Evolutionary conservation across 257 asterid species (phyloP).

Genomic region (Plantago elongata): DNA sequence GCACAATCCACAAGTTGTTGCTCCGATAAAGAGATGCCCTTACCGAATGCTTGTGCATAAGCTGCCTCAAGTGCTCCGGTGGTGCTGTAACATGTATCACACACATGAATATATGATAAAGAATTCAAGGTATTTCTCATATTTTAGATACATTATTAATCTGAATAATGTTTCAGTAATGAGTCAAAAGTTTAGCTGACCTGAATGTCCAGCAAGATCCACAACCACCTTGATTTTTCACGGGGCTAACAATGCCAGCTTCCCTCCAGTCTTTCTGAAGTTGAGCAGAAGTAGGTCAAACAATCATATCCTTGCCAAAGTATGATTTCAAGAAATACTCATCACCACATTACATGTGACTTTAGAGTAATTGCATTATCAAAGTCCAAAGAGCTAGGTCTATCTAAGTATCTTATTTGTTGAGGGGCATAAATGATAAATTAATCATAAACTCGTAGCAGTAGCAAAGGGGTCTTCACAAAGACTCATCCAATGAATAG

Average conservation of each 20-base stretch:
- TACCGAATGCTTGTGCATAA: constrained; percentile 76
- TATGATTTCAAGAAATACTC: background rate
- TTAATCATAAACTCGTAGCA: background rate
- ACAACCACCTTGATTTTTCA: constrained; percentile 78
- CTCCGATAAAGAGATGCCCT: constrained; percentile 73
- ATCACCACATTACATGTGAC: background rate
- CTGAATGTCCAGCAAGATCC: constrained; percentile 99
- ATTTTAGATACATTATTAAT: background rate
- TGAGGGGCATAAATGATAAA: background rate
- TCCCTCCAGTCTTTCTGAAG: constrained; percentile 91
- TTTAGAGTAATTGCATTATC: background rate
- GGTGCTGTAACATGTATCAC: constrained; percentile 47
- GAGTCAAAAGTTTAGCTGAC: constrained; percentile 31
- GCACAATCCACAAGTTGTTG: constrained; percentile 99
- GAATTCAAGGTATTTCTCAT: background rate
- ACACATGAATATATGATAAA: background rate
- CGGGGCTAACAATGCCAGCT: constrained; percentile 82
- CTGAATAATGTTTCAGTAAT: background rate
- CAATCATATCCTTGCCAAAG: background rate
- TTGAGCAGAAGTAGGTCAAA: constrained; percentile 16
- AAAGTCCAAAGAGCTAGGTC: background rate
- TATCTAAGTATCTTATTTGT: background rate
- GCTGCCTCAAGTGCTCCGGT: constrained; percentile 99
- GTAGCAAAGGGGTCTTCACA: background rate
- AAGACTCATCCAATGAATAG: background rate